A percentile compares a stretch with the other conserved stretches of the same genome.
Evolutionary conservation across 176 grass and related monocot species (phyloP).

Genomic region (Canna indica): DNA sequence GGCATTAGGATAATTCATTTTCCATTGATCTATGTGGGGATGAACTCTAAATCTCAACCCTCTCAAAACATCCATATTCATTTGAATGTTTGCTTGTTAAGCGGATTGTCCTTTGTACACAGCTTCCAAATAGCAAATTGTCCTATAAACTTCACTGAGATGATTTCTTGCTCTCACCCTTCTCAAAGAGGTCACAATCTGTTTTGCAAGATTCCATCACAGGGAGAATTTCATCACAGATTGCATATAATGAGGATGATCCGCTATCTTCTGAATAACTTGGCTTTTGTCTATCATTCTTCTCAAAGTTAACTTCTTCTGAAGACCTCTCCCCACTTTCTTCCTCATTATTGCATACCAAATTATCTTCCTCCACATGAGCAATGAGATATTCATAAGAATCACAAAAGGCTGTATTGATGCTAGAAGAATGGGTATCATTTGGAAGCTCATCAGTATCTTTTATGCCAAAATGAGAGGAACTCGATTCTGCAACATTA

Average conservation of each 20-base stretch:
- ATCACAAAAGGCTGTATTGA: neutral
- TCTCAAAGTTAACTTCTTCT: neutral
- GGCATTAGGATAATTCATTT: too few relatives aligned
- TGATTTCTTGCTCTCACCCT: neutral
- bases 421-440: neutral
- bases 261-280: too few relatives aligned
- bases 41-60: too few relatives aligned
- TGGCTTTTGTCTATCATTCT: neutral
- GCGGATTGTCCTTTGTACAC: neutral
- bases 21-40: too few relatives aligned
- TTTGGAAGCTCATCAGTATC: constrained; percentile 9
- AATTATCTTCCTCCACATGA: neutral
- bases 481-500: constrained; percentile 2
- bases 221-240: neutral
- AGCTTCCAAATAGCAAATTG: neutral
- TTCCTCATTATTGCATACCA: neutral
- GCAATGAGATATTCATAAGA: neutral
- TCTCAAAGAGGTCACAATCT: neutral
- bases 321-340: neutral
- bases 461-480: neutral
- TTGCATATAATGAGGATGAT: neutral
- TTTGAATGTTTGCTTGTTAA: neutral
- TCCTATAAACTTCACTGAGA: neutral
- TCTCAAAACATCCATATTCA: neutral
- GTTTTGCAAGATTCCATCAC: neutral